Conservation (phyloP, 2,329 filamentous ascomycete species). For the Fusarium coffeatum region DNA sequence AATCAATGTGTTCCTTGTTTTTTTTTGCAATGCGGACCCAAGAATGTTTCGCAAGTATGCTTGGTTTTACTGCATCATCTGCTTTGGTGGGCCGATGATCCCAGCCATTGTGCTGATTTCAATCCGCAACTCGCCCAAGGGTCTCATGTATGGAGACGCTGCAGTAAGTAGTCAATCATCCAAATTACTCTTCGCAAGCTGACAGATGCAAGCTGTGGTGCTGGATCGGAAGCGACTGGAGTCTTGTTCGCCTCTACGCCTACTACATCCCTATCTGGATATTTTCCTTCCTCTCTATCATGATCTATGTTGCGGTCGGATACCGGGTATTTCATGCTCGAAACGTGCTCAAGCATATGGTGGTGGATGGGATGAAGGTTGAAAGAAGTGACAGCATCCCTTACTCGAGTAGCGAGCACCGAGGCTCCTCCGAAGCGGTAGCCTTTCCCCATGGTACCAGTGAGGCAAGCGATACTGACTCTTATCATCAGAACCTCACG, state of each 20-base stretch:
- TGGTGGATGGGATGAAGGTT: conserved; percentile 40
- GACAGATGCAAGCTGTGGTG: conserved; percentile 64
- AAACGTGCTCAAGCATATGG: conserved; percentile 64
- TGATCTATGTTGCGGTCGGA: conserved; percentile 68
- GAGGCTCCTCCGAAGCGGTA: conserved; percentile 53
- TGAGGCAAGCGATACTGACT: conserved; percentile 27
- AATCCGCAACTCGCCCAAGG: conserved; percentile 55
- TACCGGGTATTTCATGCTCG: conserved; percentile 69
- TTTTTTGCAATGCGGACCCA: conserved; percentile 67
- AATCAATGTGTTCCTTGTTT: conserved; percentile 79
- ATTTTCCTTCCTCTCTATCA: conserved; percentile 64
- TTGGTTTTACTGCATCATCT: conserved; percentile 75
- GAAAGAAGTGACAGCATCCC: conserved; percentile 36
- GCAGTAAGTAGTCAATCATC: conserved; percentile 56
- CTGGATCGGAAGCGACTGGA: conserved; percentile 67
- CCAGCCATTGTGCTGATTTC: conserved; percentile 75
- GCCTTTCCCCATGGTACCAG: background rate
- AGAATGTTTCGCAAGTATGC: conserved; percentile 75
- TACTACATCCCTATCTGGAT: conserved; percentile 72
- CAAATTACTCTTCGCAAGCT: background rate
- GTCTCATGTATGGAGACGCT: conserved; percentile 65
- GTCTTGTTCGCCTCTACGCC: conserved; percentile 66
- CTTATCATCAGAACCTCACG: conserved; percentile 43
- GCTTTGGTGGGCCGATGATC: conserved; percentile 77
- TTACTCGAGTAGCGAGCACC: conserved; percentile 44